A percentile compares a stretch with the other conserved stretches of the same genome.
Evolutionary conservation across 192 early-diverging fungal genomes (phyloP).

Genomic region (Helicostylum pulchrum): DNA sequence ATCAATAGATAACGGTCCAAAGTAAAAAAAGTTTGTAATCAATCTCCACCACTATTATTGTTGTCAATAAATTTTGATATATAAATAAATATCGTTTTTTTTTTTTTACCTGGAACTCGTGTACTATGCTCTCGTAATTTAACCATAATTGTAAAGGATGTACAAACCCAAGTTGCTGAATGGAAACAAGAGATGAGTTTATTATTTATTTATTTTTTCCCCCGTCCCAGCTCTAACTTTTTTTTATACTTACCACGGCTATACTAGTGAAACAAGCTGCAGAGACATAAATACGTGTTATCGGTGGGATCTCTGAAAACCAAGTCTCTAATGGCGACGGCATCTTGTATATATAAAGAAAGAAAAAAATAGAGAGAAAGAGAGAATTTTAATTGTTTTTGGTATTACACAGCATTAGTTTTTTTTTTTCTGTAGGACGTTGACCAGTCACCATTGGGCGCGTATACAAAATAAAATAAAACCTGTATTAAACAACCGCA

Average conservation of each 20-base stretch:
- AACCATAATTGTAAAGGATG: conserved; percentile 81
- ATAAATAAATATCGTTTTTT: neutral
- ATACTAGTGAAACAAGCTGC: conserved; percentile 71
- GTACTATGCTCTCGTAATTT: conserved; percentile 67
- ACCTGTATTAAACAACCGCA: too few species aligned
- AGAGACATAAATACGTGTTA: conserved; percentile 87
- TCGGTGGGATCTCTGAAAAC: conserved; percentile 84
- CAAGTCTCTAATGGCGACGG: conserved; percentile 75
- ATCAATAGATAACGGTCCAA: conserved; percentile 87
- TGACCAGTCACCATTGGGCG: too few species aligned
- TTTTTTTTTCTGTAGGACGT: too few species aligned
- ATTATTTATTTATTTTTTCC: too few species aligned
- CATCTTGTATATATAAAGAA: conserved; percentile 28
- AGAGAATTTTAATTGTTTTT: too few species aligned
- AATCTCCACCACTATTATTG: conserved; percentile 82
- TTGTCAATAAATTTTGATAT: neutral
- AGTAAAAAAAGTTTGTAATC: conserved; percentile 90
- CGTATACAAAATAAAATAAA: too few species aligned
- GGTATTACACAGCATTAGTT: too few species aligned
- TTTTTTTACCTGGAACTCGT: conserved; percentile 60
- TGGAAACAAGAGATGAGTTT: conserved; percentile 2
- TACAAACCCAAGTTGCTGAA: conserved; percentile 81
- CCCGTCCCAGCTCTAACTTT: neutral
- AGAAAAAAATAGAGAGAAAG: too few species aligned
- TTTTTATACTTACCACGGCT: conserved; percentile 60